phyloP scores from a whole-genome alignment of 1,284 basidiomycete species.

The Tilletia setariae region DNA sequence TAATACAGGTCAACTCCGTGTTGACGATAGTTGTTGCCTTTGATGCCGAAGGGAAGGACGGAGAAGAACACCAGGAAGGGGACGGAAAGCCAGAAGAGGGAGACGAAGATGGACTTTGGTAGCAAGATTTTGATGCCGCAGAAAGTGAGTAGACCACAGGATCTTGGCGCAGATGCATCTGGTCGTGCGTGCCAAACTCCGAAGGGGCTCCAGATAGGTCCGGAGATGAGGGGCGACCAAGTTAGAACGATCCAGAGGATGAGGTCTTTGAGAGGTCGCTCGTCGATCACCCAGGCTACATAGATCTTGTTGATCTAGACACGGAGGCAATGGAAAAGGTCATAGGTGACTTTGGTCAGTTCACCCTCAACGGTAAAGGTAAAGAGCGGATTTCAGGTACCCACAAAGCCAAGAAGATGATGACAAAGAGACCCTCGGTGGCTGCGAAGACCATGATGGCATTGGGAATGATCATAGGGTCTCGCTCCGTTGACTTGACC shows the following conservation, averaged over 20 bases:
- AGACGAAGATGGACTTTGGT: not conserved
- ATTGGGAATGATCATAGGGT: constrained; percentile 1
- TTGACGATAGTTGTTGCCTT: not conserved
- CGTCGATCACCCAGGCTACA: not conserved
- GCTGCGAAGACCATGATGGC: constrained; percentile 11
- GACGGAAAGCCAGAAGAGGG: not conserved
- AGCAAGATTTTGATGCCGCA: not conserved
- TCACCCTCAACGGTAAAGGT: not conserved
- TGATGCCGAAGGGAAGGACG: not conserved
- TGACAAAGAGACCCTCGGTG: constrained; percentile 1
- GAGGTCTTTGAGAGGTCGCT: not conserved
- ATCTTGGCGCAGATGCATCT: not conserved
- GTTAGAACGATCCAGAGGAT: constrained; percentile 4
- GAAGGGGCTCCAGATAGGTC: constrained; percentile 8
- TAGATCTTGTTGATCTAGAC: not conserved
- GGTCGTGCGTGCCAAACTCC: constrained; percentile 8
- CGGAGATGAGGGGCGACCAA: constrained; percentile 10
- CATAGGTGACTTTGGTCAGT: not conserved
- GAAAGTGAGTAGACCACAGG: not conserved
- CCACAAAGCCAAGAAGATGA: constrained; percentile 1
- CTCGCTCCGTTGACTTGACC: constrained; percentile 3
- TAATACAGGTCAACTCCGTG: not conserved
- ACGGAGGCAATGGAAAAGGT: not conserved
- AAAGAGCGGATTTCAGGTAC: not conserved
- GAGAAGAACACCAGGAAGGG: not conserved